Evolutionary conservation across 2,329 filamentous ascomycete species (phyloP), one percentile per base, ranked within the genome.

Genomic region (Grosmannia penicillata): DNA sequence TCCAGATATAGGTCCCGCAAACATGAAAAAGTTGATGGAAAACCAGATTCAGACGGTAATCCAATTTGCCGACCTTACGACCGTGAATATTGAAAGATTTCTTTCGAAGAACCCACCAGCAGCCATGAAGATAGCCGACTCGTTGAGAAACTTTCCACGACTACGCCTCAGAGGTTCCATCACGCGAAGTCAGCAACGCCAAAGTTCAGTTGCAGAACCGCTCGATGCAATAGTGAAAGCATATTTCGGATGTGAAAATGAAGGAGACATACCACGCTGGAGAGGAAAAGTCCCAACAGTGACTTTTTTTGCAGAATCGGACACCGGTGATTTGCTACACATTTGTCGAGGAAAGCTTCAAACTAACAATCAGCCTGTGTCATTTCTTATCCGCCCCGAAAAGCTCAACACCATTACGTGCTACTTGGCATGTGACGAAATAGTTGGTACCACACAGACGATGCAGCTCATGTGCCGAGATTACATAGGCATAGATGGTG

Each of bases 71-170:
- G 58, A 56, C 7, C 66, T 75, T 13, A 78, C 89, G 26, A 65
- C 78, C 21, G 70, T 76, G 38, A 70, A 75, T 21, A 83, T 98
- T 37, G 89, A 96, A 49, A 70, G 75, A 34, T 60, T 85, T 19
- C 56, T 93, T 33, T 79, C 76, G 45, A 78, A 80, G 38, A 85
- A 93, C 47, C 83, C 86, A 0, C 85, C 89, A 0, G 94, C 82
- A 51, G 91, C 89, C 0, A 68, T 72, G 32, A 78, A 78, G 30
- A 53, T 93, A 30, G 60, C 82, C 13, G 71, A 75, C 11, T 63
- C 65, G 17, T 57, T 91, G 9, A 70, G 68, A 2, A 65, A 67
- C 0, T 96, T 95, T 49, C 91, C 91, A 11, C 54, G 56, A 4
- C 50, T 78, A 15, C 59, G 49, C 1, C 43, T 75, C 26, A 49